Evolutionary conservation across 2,329 filamentous ascomycete species (phyloP).

Genomic region (Sporothrix schenckii): DNA sequence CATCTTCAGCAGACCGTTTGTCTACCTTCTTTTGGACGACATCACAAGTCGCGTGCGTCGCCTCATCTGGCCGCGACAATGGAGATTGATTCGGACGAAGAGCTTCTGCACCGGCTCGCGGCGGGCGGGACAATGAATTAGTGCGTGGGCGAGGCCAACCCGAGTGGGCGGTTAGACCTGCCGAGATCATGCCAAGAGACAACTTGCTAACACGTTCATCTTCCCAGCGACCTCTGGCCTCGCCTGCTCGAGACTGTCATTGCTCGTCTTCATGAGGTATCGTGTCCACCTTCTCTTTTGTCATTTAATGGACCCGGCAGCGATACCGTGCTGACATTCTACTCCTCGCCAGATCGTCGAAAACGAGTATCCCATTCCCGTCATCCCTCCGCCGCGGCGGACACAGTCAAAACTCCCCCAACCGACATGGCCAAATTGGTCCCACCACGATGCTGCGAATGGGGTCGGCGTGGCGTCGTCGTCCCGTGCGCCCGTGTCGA

Average conservation of each 20-base stretch:
- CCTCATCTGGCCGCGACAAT: slow-evolving; percentile 43
- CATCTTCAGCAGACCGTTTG: background rate
- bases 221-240: slow-evolving; percentile 68
- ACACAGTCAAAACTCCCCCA: slow-evolving; percentile 52
- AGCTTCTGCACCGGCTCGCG: slow-evolving; percentile 53
- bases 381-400: slow-evolving; percentile 52
- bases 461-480: slow-evolving; percentile 37
- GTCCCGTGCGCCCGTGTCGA: background rate
- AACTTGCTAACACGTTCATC: slow-evolving; percentile 24
- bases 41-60: background rate
- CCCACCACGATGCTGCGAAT: slow-evolving; percentile 36
- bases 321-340: background rate
- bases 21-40: background rate
- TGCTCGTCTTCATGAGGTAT: slow-evolving; percentile 66
- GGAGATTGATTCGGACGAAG: slow-evolving; percentile 60
- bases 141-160: slow-evolving; percentile 49
- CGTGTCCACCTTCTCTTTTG: slow-evolving; percentile 33
- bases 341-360: slow-evolving; percentile 64
- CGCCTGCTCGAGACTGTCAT: slow-evolving; percentile 66
- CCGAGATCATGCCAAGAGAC: background rate
- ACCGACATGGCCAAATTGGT: slow-evolving; percentile 48
- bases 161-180: background rate
- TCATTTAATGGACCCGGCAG: background rate
- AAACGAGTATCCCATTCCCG: slow-evolving; percentile 73
- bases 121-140: slow-evolving; percentile 57